These are phyloP conservation scores for Candida nemodendra DNA, from an alignment of 805 yeast species.

Conservation along the genomic window DNA sequence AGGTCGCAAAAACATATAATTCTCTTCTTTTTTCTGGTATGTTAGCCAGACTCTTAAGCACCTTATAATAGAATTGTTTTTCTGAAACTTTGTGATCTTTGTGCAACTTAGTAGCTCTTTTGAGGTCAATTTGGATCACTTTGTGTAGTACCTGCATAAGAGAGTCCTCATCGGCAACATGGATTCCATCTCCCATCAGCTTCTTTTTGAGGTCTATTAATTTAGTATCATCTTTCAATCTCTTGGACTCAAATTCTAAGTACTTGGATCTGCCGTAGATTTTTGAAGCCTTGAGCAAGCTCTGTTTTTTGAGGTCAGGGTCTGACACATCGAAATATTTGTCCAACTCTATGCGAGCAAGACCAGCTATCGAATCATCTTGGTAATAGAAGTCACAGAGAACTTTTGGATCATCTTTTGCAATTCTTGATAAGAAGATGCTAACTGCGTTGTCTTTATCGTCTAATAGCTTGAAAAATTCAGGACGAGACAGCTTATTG, in stretches of 20 bases:
- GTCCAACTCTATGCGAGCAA: slow-evolving; percentile 41
- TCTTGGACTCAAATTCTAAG: slow-evolving; percentile 36
- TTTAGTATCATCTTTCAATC: slow-evolving; percentile 44
- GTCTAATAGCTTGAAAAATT: slow-evolving; percentile 66
- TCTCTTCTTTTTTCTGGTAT: slow-evolving; percentile 51
- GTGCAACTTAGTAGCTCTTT: slow-evolving; percentile 46
- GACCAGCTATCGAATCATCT: slow-evolving; percentile 53
- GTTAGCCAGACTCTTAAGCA: slow-evolving; percentile 46
- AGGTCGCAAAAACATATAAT: slow-evolving; percentile 50
- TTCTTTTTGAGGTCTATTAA: slow-evolving; percentile 44
- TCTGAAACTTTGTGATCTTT: slow-evolving; percentile 58
- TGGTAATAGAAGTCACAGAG: slow-evolving; percentile 61
- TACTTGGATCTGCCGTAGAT: slow-evolving; percentile 33
- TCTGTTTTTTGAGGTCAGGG: slow-evolving; percentile 22
- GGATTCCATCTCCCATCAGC: slow-evolving; percentile 19
- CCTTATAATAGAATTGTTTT: slow-evolving; percentile 53
- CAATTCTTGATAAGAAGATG: slow-evolving; percentile 36
- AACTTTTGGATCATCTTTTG: slow-evolving; percentile 35
- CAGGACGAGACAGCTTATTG: slow-evolving; percentile 56
- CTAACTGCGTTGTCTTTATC: slow-evolving; percentile 41
- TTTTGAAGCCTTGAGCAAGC: slow-evolving; percentile 30
- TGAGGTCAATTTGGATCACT: slow-evolving; percentile 47
- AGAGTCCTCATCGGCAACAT: slow-evolving; percentile 23
- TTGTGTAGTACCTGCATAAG: slow-evolving; percentile 47
- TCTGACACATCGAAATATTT: slow-evolving; percentile 22